Evolutionary conservation across 768 basidiomycete species (phyloP).

Genomic region (Lentinus tigrinus): DNA sequence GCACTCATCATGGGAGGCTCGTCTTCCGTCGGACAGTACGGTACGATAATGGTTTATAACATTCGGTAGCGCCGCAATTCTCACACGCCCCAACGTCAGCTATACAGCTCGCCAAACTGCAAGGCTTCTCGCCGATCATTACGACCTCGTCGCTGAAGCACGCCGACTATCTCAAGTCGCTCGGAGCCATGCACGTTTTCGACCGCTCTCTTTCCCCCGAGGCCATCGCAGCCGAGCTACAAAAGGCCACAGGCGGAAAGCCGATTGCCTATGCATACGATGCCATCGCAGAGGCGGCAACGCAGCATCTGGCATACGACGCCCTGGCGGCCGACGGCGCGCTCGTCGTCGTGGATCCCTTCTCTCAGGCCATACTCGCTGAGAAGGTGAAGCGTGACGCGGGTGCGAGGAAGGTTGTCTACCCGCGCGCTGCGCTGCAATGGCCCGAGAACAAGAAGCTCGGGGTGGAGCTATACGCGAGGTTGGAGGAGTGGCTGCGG

Average conservation of each 20-base stretch:
- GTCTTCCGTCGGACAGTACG: slow-evolving; percentile 1
- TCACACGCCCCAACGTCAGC: neutral
- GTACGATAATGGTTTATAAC: neutral
- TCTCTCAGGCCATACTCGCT: neutral
- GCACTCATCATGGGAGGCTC: slow-evolving; percentile 8
- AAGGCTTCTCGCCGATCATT: slow-evolving; percentile 18
- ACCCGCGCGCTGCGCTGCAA: slow-evolving; percentile 10
- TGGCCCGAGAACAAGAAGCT: neutral
- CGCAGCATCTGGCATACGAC: slow-evolving; percentile 19
- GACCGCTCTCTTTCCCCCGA: slow-evolving; percentile 19
- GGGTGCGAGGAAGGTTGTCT: neutral
- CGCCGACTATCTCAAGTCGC: slow-evolving; percentile 3
- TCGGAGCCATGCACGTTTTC: slow-evolving; percentile 27
- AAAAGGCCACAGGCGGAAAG: slow-evolving; percentile 13
- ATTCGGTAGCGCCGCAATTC: neutral
- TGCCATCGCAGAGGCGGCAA: slow-evolving; percentile 20
- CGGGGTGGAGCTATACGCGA: slow-evolving; percentile 13
- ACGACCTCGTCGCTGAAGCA: slow-evolving; percentile 17
- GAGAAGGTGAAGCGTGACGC: slow-evolving; percentile 10
- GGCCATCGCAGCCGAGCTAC: slow-evolving; percentile 6
- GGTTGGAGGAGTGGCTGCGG: slow-evolving; percentile 18
- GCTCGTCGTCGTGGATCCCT: slow-evolving; percentile 12
- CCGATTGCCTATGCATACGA: slow-evolving; percentile 25
- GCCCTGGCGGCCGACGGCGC: slow-evolving; percentile 24
- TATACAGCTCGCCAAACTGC: slow-evolving; percentile 16